Conservation (phyloP, 2,329 filamentous ascomycete genomes). For the Pseudogymnoascus sp. region DNA sequence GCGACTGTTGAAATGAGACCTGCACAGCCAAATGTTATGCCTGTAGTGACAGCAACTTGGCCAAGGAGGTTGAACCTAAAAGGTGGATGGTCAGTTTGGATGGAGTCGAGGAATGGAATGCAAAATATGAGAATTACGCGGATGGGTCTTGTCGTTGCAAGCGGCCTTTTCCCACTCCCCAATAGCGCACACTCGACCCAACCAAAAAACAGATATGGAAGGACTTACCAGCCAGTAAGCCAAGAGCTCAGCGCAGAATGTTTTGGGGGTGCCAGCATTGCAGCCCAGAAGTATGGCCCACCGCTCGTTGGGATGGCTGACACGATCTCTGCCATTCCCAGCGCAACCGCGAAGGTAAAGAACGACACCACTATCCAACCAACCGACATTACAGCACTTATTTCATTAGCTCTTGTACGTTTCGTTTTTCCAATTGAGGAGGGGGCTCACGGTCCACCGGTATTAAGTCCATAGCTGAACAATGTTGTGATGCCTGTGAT, state of each 20-base stretch:
- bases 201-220: no score
- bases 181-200: not conserved
- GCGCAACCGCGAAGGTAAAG: slow-evolving; percentile 46
- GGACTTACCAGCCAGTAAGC: slow-evolving; percentile 35
- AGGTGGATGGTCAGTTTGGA: not conserved
- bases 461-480: slow-evolving; percentile 46
- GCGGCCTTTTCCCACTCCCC: not conserved
- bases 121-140: not conserved
- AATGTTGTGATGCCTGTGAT: slow-evolving; percentile 52
- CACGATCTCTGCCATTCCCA: slow-evolving; percentile 50
- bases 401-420: slow-evolving; percentile 13
- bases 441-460: slow-evolving; percentile 42
- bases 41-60: slow-evolving; percentile 41
- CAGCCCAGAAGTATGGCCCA: slow-evolving; percentile 53
- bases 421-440: not conserved
- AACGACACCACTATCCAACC: slow-evolving; percentile 48
- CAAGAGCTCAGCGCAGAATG: slow-evolving; percentile 37
- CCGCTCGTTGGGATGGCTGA: slow-evolving; percentile 50
- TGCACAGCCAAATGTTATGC: slow-evolving; percentile 38
- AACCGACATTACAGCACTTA: slow-evolving; percentile 38
- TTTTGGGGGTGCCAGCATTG: slow-evolving; percentile 42
- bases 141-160: not conserved
- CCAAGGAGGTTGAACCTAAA: slow-evolving; percentile 38
- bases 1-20: slow-evolving; percentile 38
- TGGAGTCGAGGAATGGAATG: not conserved